Evolutionary conservation across 805 yeast genomes (phyloP).

Genomic region (Zygoascus ofunaensis): DNA sequence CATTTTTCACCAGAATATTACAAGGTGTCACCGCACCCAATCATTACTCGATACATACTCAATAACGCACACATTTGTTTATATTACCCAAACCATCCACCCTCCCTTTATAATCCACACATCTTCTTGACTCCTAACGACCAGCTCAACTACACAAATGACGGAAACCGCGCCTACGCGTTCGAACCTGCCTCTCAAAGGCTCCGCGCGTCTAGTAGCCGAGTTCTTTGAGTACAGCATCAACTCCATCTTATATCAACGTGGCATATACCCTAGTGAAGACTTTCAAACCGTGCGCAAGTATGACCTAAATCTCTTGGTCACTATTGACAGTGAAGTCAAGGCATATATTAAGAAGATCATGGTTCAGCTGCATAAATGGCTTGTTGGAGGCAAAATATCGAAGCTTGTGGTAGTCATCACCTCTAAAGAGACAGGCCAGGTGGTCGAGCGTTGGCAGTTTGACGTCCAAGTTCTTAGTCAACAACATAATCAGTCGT

Average conservation of each 20-base stretch:
- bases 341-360: slow-evolving; percentile 57
- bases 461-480: slow-evolving; percentile 48
- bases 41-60: too few relatives aligned
- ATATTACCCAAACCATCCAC: neutral
- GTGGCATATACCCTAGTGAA: slow-evolving; percentile 83
- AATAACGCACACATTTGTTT: too few relatives aligned
- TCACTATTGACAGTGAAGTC: slow-evolving; percentile 69
- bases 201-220: slow-evolving; percentile 68
- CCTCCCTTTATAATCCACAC: neutral
- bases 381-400: slow-evolving; percentile 66
- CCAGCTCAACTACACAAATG: too few relatives aligned
- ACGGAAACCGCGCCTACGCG: slow-evolving; percentile 27
- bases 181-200: slow-evolving; percentile 55
- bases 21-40: too few relatives aligned
- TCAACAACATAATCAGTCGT: neutral
- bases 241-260: slow-evolving; percentile 72
- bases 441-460: slow-evolving; percentile 79
- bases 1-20: too few relatives aligned
- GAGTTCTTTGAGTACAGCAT: slow-evolving; percentile 81
- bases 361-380: slow-evolving; percentile 56
- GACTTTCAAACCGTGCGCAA: slow-evolving; percentile 71
- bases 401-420: slow-evolving; percentile 63
- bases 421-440: slow-evolving; percentile 56
- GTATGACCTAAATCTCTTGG: slow-evolving; percentile 67
- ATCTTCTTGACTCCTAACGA: too few relatives aligned